Evolutionary conservation across 306 rosid species (phyloP), one percentile per base, ranked within the genome.

Genomic region (Canavalia ensiformis): DNA sequence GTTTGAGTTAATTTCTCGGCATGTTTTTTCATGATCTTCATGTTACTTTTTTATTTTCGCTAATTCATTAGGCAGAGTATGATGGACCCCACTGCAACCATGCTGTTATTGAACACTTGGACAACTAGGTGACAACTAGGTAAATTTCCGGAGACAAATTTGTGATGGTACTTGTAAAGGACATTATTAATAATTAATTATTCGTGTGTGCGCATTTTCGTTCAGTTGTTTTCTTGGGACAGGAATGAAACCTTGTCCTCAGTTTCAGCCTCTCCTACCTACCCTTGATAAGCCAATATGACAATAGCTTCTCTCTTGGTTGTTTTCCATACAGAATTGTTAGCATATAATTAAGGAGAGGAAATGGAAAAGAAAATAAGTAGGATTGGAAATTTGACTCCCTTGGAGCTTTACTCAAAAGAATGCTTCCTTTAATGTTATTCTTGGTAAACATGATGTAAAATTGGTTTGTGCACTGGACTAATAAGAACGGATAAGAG

Each of bases 1-100:
- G 72, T 84, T 68, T 58, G 74, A 71, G 55, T 80, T 73, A 7
- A 78, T 81, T 62, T 59, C 2, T 54, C 69, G 51, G 35, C 57
- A 8, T 77, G 56, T 45, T 73, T 68, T 75, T 59, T 56, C 67
- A 2, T 3, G 42, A 18, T 42, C 8, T 12, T 37, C 33, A 42
- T 8, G 52, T 46, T 47, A 28, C 55, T 37, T 34, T 52, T 63
- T 76, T 37, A 62, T 42, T 77, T 56, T 77, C 39, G 8, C 62
- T 8, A 77, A 29, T 56, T 68, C 73, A 18, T 52, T 47, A 13
- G 45, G 2, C 47, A 7, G 31, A 8, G 12, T 41, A 49, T 50
- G 52, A 62, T 46, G 39, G 42, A 47, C 46, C 75, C 6, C 44
- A 25, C 8, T 12, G 3, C 46, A 33, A 33, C 30, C 44, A 11